Base-by-base conservation (phyloP, 2,329 filamentous ascomycete genomes). In the Calonectria fujianensis region DNA sequence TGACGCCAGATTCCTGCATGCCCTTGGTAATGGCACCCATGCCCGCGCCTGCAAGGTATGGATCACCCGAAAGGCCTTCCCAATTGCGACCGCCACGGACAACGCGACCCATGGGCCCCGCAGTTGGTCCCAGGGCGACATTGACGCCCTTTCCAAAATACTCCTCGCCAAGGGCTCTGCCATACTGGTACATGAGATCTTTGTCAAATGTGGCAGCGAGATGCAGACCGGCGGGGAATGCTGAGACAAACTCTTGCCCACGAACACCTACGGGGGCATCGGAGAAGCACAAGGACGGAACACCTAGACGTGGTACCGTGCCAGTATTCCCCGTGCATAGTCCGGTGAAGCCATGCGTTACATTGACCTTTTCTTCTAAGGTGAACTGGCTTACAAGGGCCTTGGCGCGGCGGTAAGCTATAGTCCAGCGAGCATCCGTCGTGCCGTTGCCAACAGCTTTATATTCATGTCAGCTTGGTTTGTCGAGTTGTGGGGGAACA, bases 301-400 rank as follows among this genome's bases (percentile, higher is more conserved):
- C 90, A 14, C 93, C 93, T 5, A 96, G 86, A 48, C 93, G 90
- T 18, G 94, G 94, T 50, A 96, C 89, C 8, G 93, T 87, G 50
- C 94, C 94, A 16, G 87, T 88, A 79, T 97, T 93, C 74, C 96
- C 96, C 11, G 97, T 95, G 79, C 95, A 97, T 76, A 90, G 88
- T 75, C 94, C 94, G 61, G 96, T 95, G 77, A 94, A 91, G 84
- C 96, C 96, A 0, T 96, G 98, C 2, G 96, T 98, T 76, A 99
- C 84, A 84, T 98, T 98, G 85, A 98, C 95, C 87, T 98, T 98
- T 85, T 98, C 96, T 14, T 92, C 83, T 37, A 98, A 89, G 0
- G 95, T 98, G 85, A 98, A 86, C 83, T 96, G 92, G 14, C 93
- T 94, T 52, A 98, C 95, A 81, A 98, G 96, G 4, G 89, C 91